Evolutionary conservation across 2,329 filamentous ascomycete species (phyloP), one percentile per base, ranked within the genome.

Genomic region (Ophiosphaerella herpotricha): DNA sequence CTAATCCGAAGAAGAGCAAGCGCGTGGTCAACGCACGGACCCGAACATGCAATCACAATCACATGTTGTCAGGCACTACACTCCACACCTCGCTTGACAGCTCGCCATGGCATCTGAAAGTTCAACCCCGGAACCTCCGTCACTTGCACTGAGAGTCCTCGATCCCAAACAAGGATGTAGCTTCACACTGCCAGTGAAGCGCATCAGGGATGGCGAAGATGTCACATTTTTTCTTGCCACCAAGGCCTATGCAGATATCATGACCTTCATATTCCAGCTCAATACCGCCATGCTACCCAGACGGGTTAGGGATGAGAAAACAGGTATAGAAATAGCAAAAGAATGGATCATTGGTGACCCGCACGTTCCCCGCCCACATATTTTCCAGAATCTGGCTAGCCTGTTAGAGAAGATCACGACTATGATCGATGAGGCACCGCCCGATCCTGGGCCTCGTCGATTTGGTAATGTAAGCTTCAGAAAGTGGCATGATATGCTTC

Each of bases 391-490:
- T 8, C 77, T 97, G 16, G 85, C 86, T 70, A 70, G 77, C 8
- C 78, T 99, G 32, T 75, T 97, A 13, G 74, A 79, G 5, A 82
- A 78, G 41, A 77, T 95, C 12, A 82, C 84, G 43, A 75, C 75
- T 7, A 81, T 95, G 42, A 84, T 96, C 43, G 83, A 88, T 13
- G 85, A 92, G 66, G 89, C 86, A 1, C 93, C 92, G 1, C 93
- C 93, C 0, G 89, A 95, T 63, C 84, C 85, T 6, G 92, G 92
- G 12, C 92, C 93, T 14, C 82, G 93, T 45, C 82, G 94, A 55
- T 99, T 97, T 70, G 94, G 94, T 31, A 99, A 99, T 70, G 79
- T 90, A 39, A 93, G 89, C 64, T 99, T 96, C 73, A 82, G 92
- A 26, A 89, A 80, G 59, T 99, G 94, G 93, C 83, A 88, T 70